Conservation (phyloP, 331 rosid genomes). For the Cydonia oblonga region DNA sequence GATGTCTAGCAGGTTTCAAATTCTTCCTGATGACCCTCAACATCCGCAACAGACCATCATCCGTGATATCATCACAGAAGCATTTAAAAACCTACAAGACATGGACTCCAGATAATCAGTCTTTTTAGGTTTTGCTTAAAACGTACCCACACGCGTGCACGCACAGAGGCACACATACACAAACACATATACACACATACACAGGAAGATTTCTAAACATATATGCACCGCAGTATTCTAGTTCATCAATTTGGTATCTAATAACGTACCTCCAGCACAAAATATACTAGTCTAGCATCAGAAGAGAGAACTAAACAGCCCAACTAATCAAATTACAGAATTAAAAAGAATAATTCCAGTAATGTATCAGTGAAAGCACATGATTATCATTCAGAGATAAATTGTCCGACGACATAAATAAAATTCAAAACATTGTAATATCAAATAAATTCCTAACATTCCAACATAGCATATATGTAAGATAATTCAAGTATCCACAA, state of each 20-base stretch:
- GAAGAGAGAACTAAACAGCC: background rate
- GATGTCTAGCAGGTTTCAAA: constrained; percentile 74
- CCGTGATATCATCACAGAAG: constrained; percentile 57
- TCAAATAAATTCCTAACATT: background rate
- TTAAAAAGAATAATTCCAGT: background rate
- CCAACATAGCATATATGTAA: background rate
- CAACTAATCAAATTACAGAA: background rate
- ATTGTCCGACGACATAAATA: background rate
- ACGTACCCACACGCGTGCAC: fast-evolving
- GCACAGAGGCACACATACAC: background rate
- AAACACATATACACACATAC: background rate
- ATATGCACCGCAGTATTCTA: background rate
- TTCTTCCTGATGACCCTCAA: constrained; percentile 71
- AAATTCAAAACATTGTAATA: background rate
- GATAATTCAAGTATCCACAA: constrained; percentile 1
- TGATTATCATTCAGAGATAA: background rate
- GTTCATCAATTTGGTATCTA: background rate
- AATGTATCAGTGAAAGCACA: background rate
- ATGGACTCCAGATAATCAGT: background rate
- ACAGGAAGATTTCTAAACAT: background rate
- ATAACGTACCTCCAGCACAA: background rate
- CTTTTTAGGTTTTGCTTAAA: background rate
- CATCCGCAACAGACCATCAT: constrained; percentile 72
- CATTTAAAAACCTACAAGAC: constrained; percentile 64
- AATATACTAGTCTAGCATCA: background rate